phyloP scores from a whole-genome alignment of 2,329 filamentous ascomycete genomes.

The Scytalidium lignicola region DNA sequence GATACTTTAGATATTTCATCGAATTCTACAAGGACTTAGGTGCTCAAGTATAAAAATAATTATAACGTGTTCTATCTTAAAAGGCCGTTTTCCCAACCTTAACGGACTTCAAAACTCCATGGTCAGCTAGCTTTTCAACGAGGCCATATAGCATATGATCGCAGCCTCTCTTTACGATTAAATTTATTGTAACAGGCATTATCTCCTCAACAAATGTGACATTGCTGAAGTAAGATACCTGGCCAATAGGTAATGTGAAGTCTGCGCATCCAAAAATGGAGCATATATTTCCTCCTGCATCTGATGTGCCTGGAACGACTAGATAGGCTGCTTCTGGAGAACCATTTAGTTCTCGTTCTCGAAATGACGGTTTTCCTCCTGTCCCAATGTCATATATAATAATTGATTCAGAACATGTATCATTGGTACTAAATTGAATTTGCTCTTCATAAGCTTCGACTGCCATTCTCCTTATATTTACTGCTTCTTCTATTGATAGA shows the following conservation, averaged over 20 bases:
- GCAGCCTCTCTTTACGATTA: slow-evolving; percentile 38
- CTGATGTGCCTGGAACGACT: slow-evolving; percentile 24
- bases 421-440: slow-evolving; percentile 30
- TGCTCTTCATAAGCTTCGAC: slow-evolving; percentile 34
- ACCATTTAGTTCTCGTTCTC: slow-evolving; percentile 30
- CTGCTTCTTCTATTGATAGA: slow-evolving; percentile 5
- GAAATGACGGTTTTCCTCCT: slow-evolving; percentile 34
- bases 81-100: slow-evolving; percentile 27
- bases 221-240: slow-evolving; percentile 34
- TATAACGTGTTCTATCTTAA: neutral
- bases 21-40: too few species aligned
- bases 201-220: slow-evolving; percentile 34
- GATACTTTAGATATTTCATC: too few species aligned
- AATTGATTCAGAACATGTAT: slow-evolving; percentile 35
- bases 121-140: slow-evolving; percentile 34
- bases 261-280: slow-evolving; percentile 34
- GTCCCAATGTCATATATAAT: slow-evolving; percentile 39
- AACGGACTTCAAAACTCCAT: slow-evolving; percentile 32
- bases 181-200: slow-evolving; percentile 36
- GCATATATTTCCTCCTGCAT: slow-evolving; percentile 30
- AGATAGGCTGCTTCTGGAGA: slow-evolving; percentile 28
- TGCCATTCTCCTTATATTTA: slow-evolving; percentile 25
- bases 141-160: slow-evolving; percentile 38
- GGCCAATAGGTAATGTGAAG: slow-evolving; percentile 37
- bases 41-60: too few species aligned